Evolutionary conservation across 371 early-diverging fungal species (phyloP), one percentile per base, ranked within the genome.

Genomic region (Entomophthora muscae): DNA sequence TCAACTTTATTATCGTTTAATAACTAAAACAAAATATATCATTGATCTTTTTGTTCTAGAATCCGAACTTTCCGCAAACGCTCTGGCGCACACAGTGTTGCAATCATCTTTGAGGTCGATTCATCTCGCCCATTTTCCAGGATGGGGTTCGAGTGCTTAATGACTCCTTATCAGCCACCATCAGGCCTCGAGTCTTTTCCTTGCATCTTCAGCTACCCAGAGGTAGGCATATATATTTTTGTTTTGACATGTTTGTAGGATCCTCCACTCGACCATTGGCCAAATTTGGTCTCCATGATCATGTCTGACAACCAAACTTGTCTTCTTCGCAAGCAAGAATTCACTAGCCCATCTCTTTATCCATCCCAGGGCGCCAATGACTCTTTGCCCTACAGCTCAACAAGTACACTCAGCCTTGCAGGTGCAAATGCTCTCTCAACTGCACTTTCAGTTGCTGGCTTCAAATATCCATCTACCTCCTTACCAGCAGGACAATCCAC

Each of bases 131-230:
- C 78, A 1, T 84, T 81, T 60, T 70, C 77, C 53, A 71, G 73
- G 0, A 68, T 75, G 32, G 84, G 84, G 0, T 82, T 79, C 63
- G 73, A 76, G 1, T 75, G 75, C 56, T 65, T 71, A 22, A 72
- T 63, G n/a, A 70, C 72, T 0, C 69, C 76, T 0, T 84, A 82
- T 63, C 78, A 81, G 56, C 61, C 79, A n/a, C 82, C 82, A 1
- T 77, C n/a, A 77, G 24, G 83, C 0, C 66, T 81, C 28, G 78
- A 81, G 58, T 84, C 84, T 0, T 84, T 84, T 63, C 84, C 82
- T 12, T 82, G 78, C 53, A 82, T 84, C 59, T 84, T 78, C 60
- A 76, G 78, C 63, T 75, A 77, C 66, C 84, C 83, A 42, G 76
- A 78, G 63, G 82, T 81, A 77, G 62, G 1, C 24, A 23, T 57